Conservation (phyloP, 2,329 filamentous ascomycete species). For the Thelonectria olida region DNA sequence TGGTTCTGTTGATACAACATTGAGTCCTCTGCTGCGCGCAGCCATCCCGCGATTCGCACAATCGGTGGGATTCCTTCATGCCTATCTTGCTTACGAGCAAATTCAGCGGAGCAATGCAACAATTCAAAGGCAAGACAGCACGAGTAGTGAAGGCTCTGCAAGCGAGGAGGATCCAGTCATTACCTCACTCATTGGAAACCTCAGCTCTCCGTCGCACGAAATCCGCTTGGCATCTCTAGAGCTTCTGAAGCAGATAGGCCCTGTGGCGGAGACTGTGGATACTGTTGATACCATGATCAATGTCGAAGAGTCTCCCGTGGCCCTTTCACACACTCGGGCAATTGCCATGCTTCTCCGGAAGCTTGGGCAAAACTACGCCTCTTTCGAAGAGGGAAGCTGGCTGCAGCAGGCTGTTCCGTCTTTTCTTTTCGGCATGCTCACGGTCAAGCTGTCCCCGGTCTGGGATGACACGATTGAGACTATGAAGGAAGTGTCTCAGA, state of each 20-base stretch:
- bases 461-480: slow-evolving; percentile 87
- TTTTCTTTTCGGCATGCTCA: slow-evolving; percentile 90
- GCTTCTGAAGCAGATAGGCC: slow-evolving; percentile 70
- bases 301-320: slow-evolving; percentile 82
- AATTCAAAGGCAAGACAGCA: slow-evolving; percentile 35
- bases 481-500: slow-evolving; percentile 77
- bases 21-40: slow-evolving; percentile 73
- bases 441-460: slow-evolving; percentile 82
- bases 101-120: slow-evolving; percentile 32
- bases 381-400: slow-evolving; percentile 68
- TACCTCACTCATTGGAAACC: slow-evolving; percentile 73
- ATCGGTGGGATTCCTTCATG: slow-evolving; percentile 72
- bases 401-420: slow-evolving; percentile 77
- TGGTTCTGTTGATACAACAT: slow-evolving; percentile 64
- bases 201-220: slow-evolving; percentile 78
- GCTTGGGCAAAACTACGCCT: slow-evolving; percentile 71
- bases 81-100: slow-evolving; percentile 65
- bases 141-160: slow-evolving; percentile 53
- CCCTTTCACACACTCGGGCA: slow-evolving; percentile 77
- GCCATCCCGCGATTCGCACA: slow-evolving; percentile 73
- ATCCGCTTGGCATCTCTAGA: slow-evolving; percentile 78
- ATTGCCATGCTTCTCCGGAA: slow-evolving; percentile 89
- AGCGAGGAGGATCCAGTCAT: slow-evolving; percentile 69
- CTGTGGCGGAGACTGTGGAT: slow-evolving; percentile 33
- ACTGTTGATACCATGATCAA: slow-evolving; percentile 70